Evolutionary conservation across 2,329 filamentous ascomycete genomes (phyloP), one percentile per base, ranked within the genome.

Genomic region (Trichoderma arundinaceum): DNA sequence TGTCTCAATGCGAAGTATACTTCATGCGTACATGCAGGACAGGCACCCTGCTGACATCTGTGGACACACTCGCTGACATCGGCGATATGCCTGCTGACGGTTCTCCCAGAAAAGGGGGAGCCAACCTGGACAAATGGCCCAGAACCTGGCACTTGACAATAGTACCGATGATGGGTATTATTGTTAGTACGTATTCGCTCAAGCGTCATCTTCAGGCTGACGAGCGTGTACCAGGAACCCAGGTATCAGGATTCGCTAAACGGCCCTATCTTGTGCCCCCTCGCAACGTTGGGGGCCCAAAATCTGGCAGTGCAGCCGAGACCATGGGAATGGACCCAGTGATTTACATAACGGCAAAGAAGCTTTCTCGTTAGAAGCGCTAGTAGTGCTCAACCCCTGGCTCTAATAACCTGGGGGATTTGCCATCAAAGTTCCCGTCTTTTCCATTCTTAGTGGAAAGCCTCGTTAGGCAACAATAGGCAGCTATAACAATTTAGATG

Each of bases 311-410:
- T 17, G 39, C 49, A 38, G 39, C 59, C 59, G 49, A 54, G 48
- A 53, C 41, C 39, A 43, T 46, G 59, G 59, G 8, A 53, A 44
- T 38, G 49, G 58, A 28, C 2, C 59, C n/a, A 33, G 49, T 63
- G 59, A 63, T 63, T 63, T 54, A 44, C 59, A 54, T 28, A 38
- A 41, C 38, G 49, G 49, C 32, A 32, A 35, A n/a, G 32, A 60
- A 28, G 46, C 41, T 52, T 33, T 38, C 12, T 17, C 49, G 39
- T 46, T 19, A 44, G 28, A 46, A 19, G 15, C 22, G 38, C n/a
- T 28, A 57, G 17, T 10, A 7, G 15, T 12, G 19, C 7, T 22
- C 17, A 15, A 15, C 39, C 49, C 59, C 32, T 28, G 39, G 5
- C 28, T 46, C 22, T 35, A 13, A 10, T 12, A 53, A 38, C 49